Evolutionary conservation across 176 grass and related monocot species (phyloP).

Genomic region (Oryza glumipatula): DNA sequence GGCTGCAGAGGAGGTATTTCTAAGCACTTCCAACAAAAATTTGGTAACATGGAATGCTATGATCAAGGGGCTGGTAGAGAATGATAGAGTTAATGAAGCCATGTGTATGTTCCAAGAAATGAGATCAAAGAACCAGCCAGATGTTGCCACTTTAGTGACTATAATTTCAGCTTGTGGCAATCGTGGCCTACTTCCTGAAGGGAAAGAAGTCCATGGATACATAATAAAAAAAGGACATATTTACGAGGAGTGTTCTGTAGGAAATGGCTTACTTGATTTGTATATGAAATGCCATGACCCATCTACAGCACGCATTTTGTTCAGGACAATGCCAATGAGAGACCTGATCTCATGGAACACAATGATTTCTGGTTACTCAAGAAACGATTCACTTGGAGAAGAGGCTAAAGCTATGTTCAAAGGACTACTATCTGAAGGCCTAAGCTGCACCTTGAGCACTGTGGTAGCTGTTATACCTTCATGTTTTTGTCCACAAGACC

Average conservation of each 20-base stretch:
- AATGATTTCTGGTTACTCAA: constrained; percentile 68
- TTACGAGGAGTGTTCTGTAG: constrained; percentile 35
- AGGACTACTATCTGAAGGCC: constrained; percentile 50
- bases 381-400: constrained; percentile 35
- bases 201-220: constrained; percentile 70
- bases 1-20: constrained; percentile 49
- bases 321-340: constrained; percentile 61
- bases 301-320: constrained; percentile 48
- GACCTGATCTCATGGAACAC: constrained; percentile 90
- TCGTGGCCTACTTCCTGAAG: constrained; percentile 47
- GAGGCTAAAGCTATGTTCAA: constrained; percentile 51
- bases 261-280: constrained; percentile 66
- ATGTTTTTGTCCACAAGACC: constrained; percentile 53
- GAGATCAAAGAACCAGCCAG: constrained; percentile 46
- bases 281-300: constrained; percentile 62
- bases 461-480: constrained; percentile 69
- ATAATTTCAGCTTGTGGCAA: constrained; percentile 64
- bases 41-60: constrained; percentile 77
- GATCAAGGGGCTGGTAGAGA: constrained; percentile 66
- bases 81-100: constrained; percentile 40
- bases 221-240: constrained; percentile 46
- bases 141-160: constrained; percentile 61
- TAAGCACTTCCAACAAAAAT: constrained; percentile 47
- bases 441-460: constrained; percentile 55
- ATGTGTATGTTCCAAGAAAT: constrained; percentile 54